Conservation (phyloP, 2,329 filamentous ascomycete species). For the Huntiella decipiens region DNA sequence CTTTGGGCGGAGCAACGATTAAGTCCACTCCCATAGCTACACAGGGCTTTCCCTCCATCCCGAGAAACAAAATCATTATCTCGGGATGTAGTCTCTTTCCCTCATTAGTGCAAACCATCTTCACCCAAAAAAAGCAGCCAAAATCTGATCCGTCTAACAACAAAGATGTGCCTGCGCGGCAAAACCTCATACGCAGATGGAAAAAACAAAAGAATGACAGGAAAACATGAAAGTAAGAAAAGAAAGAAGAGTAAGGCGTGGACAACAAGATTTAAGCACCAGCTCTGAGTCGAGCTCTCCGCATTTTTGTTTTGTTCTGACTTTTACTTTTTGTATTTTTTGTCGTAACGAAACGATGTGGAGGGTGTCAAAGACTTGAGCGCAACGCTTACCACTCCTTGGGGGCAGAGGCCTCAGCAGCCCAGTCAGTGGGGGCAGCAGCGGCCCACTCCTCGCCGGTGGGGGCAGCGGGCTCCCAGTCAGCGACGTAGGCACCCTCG, state of each 20-base stretch:
- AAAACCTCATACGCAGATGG: slow-evolving; percentile 4
- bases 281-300: slow-evolving; percentile 8
- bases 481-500: slow-evolving; percentile 58
- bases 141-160: not conserved
- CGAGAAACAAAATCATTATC: slow-evolving; percentile 12
- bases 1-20: slow-evolving; percentile 52
- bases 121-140: slow-evolving; percentile 17
- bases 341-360: slow-evolving; percentile 9
- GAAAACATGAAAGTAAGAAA: slow-evolving; percentile 7
- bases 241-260: slow-evolving; percentile 4
- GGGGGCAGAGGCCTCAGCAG: slow-evolving; percentile 32
- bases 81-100: slow-evolving; percentile 78
- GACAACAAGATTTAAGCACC: slow-evolving; percentile 6
- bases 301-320: slow-evolving; percentile 12
- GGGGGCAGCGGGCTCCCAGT: slow-evolving; percentile 64
- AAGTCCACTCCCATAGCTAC: slow-evolving; percentile 69
- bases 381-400: slow-evolving; percentile 33
- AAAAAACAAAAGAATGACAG: slow-evolving; percentile 5
- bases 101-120: slow-evolving; percentile 77
- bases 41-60: slow-evolving; percentile 93
- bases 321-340: slow-evolving; percentile 12
- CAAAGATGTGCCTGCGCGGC: slow-evolving; percentile 6
- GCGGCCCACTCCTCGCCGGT: slow-evolving; percentile 46
- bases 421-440: slow-evolving; percentile 53
- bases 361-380: not conserved